Evolutionary conservation across 148 eudicot genomes (phyloP).

Genomic region (Nyssa sinensis): DNA sequence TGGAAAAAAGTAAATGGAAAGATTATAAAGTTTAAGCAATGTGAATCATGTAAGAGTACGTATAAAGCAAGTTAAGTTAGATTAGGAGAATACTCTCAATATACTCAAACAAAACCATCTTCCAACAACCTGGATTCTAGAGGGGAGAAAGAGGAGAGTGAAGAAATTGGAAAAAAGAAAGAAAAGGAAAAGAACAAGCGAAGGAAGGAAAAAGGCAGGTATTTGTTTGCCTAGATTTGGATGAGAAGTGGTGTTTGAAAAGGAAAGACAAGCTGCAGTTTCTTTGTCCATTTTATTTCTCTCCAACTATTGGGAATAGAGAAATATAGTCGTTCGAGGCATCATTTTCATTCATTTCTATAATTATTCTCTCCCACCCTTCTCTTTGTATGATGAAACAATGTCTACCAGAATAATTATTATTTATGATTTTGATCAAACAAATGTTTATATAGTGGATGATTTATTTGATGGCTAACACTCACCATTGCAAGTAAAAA

Average conservation of each 20-base stretch:
- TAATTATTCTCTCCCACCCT: neutral
- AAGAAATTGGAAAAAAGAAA: slow-evolving; percentile 21
- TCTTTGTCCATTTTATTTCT: slow-evolving; percentile 12
- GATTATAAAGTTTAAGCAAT: neutral
- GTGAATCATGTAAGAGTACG: slow-evolving; percentile 57
- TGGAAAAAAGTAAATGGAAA: neutral
- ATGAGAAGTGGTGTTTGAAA: slow-evolving; percentile 32
- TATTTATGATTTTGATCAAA: no score
- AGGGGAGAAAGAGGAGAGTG: slow-evolving; percentile 10
- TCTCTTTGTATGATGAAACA: neutral
- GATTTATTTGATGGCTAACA: no score
- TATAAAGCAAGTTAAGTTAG: slow-evolving; percentile 41
- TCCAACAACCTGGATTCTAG: slow-evolving; percentile 38
- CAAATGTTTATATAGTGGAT: no score
- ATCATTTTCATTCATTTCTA: slow-evolving; percentile 28
- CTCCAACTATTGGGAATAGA: neutral
- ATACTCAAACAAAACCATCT: slow-evolving; percentile 41
- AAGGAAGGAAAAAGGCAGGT: neutral
- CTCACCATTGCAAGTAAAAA: no score
- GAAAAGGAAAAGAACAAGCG: slow-evolving; percentile 18
- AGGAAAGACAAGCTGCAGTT: slow-evolving; percentile 42
- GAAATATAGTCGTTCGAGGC: slow-evolving; percentile 24
- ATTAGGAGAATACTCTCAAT: slow-evolving; percentile 46
- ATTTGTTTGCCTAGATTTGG: slow-evolving; percentile 41
- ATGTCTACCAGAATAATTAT: no score